Percentiles rank a stretch among this genome's conserved stretches.
Conservation (phyloP, 78 protist species). For the Guillardia theta region DNA sequence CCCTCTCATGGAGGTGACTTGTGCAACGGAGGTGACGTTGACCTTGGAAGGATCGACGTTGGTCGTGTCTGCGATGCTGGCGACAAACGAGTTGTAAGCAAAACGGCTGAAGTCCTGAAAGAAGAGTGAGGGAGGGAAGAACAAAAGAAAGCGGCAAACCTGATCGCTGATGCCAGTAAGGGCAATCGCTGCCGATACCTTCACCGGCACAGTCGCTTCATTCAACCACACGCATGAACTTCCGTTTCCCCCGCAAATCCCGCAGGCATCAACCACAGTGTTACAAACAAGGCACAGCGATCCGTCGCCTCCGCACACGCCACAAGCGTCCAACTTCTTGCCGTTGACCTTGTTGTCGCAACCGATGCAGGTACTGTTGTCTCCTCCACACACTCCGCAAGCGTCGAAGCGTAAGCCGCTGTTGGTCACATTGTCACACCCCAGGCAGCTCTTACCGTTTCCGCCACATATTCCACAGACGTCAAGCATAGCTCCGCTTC, state of each 20-base stretch:
- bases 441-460: constrained; percentile 16
- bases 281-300: constrained; percentile 65
- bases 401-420: constrained; percentile 21
- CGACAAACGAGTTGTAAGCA: too few relatives aligned
- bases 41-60: too few relatives aligned
- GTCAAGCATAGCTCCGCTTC: constrained; percentile 39
- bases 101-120: too few relatives aligned
- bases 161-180: too few relatives aligned
- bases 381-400: constrained; percentile 38
- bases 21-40: too few relatives aligned
- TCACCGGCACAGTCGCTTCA: neutral
- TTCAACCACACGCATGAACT: neutral
- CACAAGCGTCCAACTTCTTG: neutral
- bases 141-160: too few relatives aligned
- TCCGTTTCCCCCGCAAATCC: constrained; percentile 60
- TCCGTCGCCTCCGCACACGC: constrained; percentile 4
- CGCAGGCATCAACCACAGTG: constrained; percentile 52
- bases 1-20: too few relatives aligned
- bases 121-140: too few relatives aligned
- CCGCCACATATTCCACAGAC: constrained; percentile 77
- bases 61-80: too few relatives aligned
- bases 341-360: constrained; percentile 49
- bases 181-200: neutral
- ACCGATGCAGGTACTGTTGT: constrained; percentile 9
- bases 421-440: constrained; percentile 48